Percentiles rank a stretch among this genome's conserved stretches.
These are phyloP conservation scores for Phytophthora brassicae DNA, from an alignment of 352 stramenopile species.

Conservation along the genomic window DNA sequence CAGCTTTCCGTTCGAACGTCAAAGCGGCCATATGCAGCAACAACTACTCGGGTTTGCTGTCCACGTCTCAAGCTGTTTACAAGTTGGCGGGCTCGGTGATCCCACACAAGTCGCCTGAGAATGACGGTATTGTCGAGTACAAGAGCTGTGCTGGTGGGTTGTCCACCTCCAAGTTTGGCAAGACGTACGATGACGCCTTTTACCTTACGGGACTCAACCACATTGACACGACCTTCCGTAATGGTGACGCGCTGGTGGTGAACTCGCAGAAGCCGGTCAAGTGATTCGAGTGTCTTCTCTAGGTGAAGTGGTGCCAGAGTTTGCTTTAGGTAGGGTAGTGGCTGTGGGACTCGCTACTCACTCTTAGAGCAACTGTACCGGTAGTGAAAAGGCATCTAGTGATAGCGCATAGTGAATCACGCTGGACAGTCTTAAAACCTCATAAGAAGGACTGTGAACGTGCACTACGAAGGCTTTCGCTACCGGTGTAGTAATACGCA, in stretches of 20 bases:
- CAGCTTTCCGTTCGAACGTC: slow-evolving; percentile 28
- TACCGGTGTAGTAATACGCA: too few relatives aligned
- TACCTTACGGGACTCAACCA: slow-evolving; percentile 45
- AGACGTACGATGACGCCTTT: slow-evolving; percentile 20
- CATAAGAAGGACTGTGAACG: too few relatives aligned
- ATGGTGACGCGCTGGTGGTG: slow-evolving; percentile 37
- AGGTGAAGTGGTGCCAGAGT: too few relatives aligned
- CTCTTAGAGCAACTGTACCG: too few relatives aligned
- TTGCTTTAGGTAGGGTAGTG: too few relatives aligned
- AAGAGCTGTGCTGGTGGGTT: slow-evolving; percentile 35
- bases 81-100: slow-evolving; percentile 22
- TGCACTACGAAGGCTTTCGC: too few relatives aligned
- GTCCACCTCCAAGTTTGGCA: slow-evolving; percentile 27
- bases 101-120: slow-evolving; percentile 29
- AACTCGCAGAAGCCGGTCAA: slow-evolving; percentile 35
- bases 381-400: too few relatives aligned
- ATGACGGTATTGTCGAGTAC: slow-evolving; percentile 37
- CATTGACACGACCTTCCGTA: slow-evolving; percentile 37
- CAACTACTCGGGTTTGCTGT: slow-evolving; percentile 34
- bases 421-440: too few relatives aligned
- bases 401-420: too few relatives aligned
- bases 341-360: too few relatives aligned
- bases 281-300: slow-evolving; percentile 28
- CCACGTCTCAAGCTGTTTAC: slow-evolving; percentile 18
- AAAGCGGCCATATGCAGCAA: slow-evolving; percentile 35